phyloP scores from a whole-genome alignment of 148 eudicot species.

The Heliamphora exappendiculata region DNA sequence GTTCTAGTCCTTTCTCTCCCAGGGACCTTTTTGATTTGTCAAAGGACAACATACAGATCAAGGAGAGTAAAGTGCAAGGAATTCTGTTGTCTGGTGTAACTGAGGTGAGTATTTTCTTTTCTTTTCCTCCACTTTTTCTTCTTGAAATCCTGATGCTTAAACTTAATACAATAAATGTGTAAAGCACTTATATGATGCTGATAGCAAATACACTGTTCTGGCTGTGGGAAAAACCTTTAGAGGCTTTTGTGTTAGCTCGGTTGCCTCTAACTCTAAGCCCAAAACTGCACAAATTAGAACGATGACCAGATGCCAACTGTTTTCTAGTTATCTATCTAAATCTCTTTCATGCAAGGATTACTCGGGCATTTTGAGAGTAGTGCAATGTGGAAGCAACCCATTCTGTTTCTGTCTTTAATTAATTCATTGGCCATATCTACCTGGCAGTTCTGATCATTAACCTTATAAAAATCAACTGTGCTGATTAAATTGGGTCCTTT shows the following conservation, averaged over 20 bases:
- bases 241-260: background rate
- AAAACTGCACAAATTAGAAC: background rate
- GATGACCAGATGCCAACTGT: background rate
- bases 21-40: constrained; percentile 94
- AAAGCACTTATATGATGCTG: background rate
- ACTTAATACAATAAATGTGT: background rate
- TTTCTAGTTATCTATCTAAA: background rate
- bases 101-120: constrained; percentile 39
- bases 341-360: background rate
- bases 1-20: constrained; percentile 16
- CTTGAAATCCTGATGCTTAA: background rate
- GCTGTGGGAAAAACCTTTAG: background rate
- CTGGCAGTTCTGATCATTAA: no score
- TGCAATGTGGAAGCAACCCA: background rate
- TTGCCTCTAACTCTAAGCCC: background rate
- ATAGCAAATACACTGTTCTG: background rate
- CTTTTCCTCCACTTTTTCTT: background rate
- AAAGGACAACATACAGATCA: constrained; percentile 81
- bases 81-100: constrained; percentile 68
- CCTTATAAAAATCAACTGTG: background rate
- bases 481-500: background rate
- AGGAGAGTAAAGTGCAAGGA: constrained; percentile 75
- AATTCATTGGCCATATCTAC: background rate
- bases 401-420: background rate
- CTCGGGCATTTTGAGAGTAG: background rate